These are phyloP conservation scores for Barnettozyma wickerhamii DNA, from an alignment of 805 yeast species.

Conservation along the genomic window DNA sequence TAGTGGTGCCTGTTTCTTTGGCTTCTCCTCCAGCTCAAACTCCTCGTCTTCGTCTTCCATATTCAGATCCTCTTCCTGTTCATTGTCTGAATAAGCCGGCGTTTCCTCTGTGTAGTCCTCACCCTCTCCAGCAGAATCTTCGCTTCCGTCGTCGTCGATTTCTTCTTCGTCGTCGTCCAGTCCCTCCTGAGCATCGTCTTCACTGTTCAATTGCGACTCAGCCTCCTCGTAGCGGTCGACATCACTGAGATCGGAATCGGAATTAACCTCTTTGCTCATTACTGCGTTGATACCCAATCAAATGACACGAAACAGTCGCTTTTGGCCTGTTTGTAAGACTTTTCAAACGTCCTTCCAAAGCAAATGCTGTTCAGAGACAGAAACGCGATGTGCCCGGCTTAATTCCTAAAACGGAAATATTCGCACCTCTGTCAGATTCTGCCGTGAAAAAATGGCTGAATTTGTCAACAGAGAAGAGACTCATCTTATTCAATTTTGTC, in stretches of 20 bases:
- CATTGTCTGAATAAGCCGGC: conserved; percentile 13
- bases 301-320: neutral
- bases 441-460: conserved; percentile 10
- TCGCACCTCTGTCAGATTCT: neutral
- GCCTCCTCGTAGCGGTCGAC: conserved; percentile 12
- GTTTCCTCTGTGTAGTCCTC: conserved; percentile 1
- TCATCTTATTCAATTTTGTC: too few species aligned
- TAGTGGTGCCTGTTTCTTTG: conserved; percentile 6
- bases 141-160: conserved; percentile 10
- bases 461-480: too few species aligned
- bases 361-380: too few species aligned
- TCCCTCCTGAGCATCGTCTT: conserved; percentile 16
- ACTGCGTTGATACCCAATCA: neutral
- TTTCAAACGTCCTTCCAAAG: too few species aligned
- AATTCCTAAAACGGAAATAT: neutral
- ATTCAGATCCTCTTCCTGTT: conserved; percentile 10
- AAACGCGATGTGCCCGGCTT: too few species aligned
- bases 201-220: conserved; percentile 17
- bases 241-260: conserved; percentile 7
- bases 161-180: conserved; percentile 16
- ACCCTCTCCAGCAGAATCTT: conserved; percentile 2
- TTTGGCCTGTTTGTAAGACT: too few species aligned
- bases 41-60: conserved; percentile 11
- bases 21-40: conserved; percentile 3
- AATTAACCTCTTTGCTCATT: neutral